These are phyloP conservation scores for Lanzia echinophila DNA, from an alignment of 2,329 filamentous ascomycete genomes.

Conservation along the genomic window DNA sequence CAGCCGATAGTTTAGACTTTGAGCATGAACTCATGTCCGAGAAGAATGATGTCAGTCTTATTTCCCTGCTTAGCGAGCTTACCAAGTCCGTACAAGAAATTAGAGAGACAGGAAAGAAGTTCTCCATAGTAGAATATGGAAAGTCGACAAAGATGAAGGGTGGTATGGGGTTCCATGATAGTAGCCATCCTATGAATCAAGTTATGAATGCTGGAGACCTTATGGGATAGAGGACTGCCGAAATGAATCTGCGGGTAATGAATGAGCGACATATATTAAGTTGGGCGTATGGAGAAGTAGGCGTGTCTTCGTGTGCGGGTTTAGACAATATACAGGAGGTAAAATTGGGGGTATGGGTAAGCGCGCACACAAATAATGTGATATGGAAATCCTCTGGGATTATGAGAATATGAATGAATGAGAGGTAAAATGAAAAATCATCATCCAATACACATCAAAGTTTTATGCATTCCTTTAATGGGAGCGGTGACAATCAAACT, in stretches of 20 bases:
- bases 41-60: constrained; percentile 75
- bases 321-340: background rate
- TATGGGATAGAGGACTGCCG: constrained; percentile 2
- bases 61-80: constrained; percentile 68
- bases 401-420: constrained; percentile 9
- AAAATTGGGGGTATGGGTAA: constrained; percentile 1
- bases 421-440: constrained; percentile 1
- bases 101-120: constrained; percentile 71
- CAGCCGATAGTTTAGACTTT: constrained; percentile 58
- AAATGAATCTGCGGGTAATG: too few species aligned
- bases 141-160: constrained; percentile 6
- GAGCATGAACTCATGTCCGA: constrained; percentile 67
- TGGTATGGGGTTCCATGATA: constrained; percentile 7
- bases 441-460: background rate
- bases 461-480: background rate
- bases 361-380: background rate
- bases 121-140: constrained; percentile 44
- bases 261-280: background rate
- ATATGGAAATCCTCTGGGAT: background rate
- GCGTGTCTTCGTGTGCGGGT: background rate
- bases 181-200: constrained; percentile 6
- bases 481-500: too few species aligned
- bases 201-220: constrained; percentile 13
- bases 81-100: constrained; percentile 66
- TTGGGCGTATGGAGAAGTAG: constrained; percentile 4